Evolutionary conservation across 164 flowering plant species (phyloP).

Genomic region (Dillenia suffruticosa): DNA sequence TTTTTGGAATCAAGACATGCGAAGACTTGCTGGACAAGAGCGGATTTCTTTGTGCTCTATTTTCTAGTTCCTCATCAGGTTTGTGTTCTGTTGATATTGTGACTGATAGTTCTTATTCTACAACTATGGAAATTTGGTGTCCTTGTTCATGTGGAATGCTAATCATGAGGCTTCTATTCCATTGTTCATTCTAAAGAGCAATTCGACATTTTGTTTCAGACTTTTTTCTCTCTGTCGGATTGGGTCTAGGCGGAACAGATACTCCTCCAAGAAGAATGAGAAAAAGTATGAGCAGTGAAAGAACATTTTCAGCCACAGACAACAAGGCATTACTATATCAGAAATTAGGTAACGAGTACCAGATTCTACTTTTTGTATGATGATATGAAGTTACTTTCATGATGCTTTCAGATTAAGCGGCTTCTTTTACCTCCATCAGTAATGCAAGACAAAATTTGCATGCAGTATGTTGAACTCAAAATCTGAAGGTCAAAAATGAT

Average conservation of each 20-base stretch:
- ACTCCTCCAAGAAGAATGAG: conserved; percentile 52
- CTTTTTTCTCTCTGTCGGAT: conserved; percentile 83
- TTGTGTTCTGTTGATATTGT: conserved; percentile 8
- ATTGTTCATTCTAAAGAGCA: background rate
- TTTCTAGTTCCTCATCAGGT: conserved; percentile 87
- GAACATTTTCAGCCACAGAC: conserved; percentile 78
- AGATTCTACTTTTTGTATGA: background rate
- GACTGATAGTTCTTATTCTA: too few relatives aligned
- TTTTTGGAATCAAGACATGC: conserved; percentile 76
- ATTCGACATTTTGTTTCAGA: conserved; percentile 36
- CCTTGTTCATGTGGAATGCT: too few relatives aligned
- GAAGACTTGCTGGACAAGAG: conserved; percentile 82
- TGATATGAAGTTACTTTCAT: background rate
- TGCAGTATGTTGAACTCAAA: too few relatives aligned
- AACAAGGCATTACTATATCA: conserved; percentile 50
- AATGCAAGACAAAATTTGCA: too few relatives aligned
- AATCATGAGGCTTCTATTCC: conserved; percentile 1
- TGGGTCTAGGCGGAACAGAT: conserved; percentile 80
- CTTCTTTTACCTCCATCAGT: background rate
- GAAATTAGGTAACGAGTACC: conserved; percentile 52
- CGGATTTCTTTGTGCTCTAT: conserved; percentile 72
- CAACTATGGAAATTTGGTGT: too few relatives aligned
- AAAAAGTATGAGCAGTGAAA: conserved; percentile 88
- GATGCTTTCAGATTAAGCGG: background rate
- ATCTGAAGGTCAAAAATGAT: too few relatives aligned